Percentiles rank a stretch among this genome's conserved stretches.
Evolutionary conservation across 2,329 filamentous ascomycete species (phyloP).

Genomic region (Penicillium crustosum): DNA sequence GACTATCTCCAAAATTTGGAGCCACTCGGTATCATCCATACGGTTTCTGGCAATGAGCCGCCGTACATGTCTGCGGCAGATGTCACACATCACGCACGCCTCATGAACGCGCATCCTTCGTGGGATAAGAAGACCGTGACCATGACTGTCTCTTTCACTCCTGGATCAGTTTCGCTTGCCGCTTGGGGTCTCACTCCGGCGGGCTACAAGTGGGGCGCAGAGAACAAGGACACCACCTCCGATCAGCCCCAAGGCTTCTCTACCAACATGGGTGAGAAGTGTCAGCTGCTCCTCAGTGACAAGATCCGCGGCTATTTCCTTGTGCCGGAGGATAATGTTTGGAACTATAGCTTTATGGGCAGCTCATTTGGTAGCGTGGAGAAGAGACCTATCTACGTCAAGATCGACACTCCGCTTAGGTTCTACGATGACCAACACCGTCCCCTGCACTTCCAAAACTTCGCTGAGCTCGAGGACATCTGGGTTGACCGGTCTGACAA

Average conservation of each 20-base stretch:
- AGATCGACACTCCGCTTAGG: constrained; percentile 83
- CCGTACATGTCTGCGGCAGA: constrained; percentile 95
- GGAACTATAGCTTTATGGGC: constrained; percentile 99
- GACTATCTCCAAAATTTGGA: constrained; percentile 85
- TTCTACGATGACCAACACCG: constrained; percentile 94
- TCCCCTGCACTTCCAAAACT: constrained; percentile 94
- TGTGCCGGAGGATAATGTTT: constrained; percentile 82
- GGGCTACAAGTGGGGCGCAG: constrained; percentile 94
- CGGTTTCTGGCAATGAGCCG: constrained; percentile 88
- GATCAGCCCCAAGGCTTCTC: constrained; percentile 94
- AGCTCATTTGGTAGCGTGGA: constrained; percentile 81
- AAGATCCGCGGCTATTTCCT: constrained; percentile 95
- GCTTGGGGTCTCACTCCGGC: constrained; percentile 90
- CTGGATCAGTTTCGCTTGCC: constrained; percentile 89
- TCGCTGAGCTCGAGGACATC: constrained; percentile 94
- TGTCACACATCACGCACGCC: constrained; percentile 86
- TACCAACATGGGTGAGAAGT: constrained; percentile 90
- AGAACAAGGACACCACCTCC: constrained; percentile 89
- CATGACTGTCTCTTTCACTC: constrained; percentile 94
- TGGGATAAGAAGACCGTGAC: constrained; percentile 93
- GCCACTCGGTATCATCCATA: constrained; percentile 92
- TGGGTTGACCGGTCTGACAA: constrained; percentile 92
- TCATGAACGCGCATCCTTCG: constrained; percentile 76
- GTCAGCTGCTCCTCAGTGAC: constrained; percentile 87
- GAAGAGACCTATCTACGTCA: constrained; percentile 87